These are phyloP conservation scores for Cyberlindnera maclurae DNA, from an alignment of 805 yeast species.

Conservation along the genomic window DNA sequence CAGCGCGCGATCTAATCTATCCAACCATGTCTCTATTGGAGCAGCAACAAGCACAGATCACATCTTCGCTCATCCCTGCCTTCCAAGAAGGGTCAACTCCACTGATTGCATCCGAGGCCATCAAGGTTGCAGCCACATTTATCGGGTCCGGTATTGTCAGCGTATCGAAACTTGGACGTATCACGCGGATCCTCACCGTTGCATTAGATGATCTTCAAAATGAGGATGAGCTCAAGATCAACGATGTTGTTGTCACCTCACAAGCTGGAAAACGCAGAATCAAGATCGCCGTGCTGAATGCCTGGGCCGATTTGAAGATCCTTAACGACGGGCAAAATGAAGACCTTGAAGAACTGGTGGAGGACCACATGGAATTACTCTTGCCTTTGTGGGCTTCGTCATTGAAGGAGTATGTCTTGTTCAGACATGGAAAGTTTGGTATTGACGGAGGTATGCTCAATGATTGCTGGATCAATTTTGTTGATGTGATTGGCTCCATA, in stretches of 20 bases:
- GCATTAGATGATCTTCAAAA: conserved; percentile 51
- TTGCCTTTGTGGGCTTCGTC: conserved; percentile 76
- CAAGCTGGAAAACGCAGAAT: conserved; percentile 38
- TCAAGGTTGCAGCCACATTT: conserved; percentile 71
- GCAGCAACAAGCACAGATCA: conserved; percentile 92
- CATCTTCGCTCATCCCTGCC: conserved; percentile 84
- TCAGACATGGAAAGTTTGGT: conserved; percentile 33
- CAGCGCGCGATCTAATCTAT: conserved; percentile 61
- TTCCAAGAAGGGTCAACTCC: conserved; percentile 70
- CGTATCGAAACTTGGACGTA: conserved; percentile 41
- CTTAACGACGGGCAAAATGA: conserved; percentile 24
- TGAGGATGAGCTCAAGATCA: conserved; percentile 37
- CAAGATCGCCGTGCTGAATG: conserved; percentile 53
- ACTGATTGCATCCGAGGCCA: conserved; percentile 66
- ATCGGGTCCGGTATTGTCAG: conserved; percentile 54
- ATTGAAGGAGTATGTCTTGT: conserved; percentile 64
- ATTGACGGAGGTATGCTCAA: conserved; percentile 39
- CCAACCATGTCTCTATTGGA: conserved; percentile 67
- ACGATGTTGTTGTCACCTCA: conserved; percentile 44
- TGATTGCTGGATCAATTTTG: conserved; percentile 67
- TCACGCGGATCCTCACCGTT: conserved; percentile 56
- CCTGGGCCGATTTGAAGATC: conserved; percentile 63
- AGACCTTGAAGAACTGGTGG: conserved; percentile 41
- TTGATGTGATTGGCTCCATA: conserved; percentile 65
- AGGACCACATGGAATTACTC: conserved; percentile 51